Percentiles rank a stretch among this genome's conserved stretches.
Conservation (phyloP, 192 early-diverging fungal species). For the Backusella sp. region DNA sequence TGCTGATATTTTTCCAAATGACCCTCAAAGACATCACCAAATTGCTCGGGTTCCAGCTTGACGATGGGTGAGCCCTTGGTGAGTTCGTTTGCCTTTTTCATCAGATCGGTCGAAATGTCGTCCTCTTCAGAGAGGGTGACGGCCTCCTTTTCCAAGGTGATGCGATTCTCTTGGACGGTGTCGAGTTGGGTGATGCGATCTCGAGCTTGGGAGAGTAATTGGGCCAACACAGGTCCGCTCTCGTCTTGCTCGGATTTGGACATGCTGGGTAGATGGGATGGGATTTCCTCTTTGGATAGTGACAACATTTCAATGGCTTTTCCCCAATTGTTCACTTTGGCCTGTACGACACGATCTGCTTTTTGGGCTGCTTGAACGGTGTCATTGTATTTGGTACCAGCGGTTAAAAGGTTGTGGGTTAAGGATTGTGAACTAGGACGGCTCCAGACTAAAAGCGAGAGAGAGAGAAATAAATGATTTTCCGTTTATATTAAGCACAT, state of each 20-base stretch:
- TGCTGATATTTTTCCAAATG: conserved; percentile 70
- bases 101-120: conserved; percentile 68
- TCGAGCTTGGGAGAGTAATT: background rate
- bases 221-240: conserved; percentile 12
- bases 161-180: conserved; percentile 33
- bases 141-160: conserved; percentile 52
- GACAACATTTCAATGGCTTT: conserved; percentile 57
- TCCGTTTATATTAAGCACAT: background rate
- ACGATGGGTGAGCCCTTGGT: conserved; percentile 57
- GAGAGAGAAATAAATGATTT: background rate
- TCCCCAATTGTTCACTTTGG: conserved; percentile 58
- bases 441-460: conserved; percentile 47
- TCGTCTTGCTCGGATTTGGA: background rate
- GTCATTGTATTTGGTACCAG: conserved; percentile 46
- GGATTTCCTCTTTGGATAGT: conserved; percentile 22
- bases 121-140: conserved; percentile 65
- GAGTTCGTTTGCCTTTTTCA: conserved; percentile 62
- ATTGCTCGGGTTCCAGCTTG: conserved; percentile 73
- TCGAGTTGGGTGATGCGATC: conserved; percentile 10
- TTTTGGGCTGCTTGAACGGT: conserved; percentile 60
- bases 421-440: conserved; percentile 52
- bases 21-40: conserved; percentile 68
- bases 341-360: conserved; percentile 52
- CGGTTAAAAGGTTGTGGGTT: conserved; percentile 54
- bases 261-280: conserved; percentile 9